A percentile compares a stretch with the other conserved stretches of the same genome.
Evolutionary conservation across 495 filamentous ascomycete genomes (phyloP).

Genomic region (Wilcoxina mikolae): DNA sequence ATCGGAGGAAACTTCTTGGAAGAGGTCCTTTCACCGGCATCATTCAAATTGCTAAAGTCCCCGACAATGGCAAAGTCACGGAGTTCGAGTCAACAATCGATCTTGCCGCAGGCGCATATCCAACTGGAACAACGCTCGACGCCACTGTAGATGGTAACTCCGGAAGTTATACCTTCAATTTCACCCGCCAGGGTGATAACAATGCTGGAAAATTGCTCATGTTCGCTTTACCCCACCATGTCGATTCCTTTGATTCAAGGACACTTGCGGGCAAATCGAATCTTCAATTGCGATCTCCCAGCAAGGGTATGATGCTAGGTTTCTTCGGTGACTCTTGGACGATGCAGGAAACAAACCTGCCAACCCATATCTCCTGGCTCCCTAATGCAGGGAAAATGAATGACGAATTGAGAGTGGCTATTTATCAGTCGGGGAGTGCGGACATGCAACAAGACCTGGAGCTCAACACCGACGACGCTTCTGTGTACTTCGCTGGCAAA

Average conservation of each 20-base stretch:
- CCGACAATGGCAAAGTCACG: conserved; percentile 30
- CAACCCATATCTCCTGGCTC: conserved; percentile 6
- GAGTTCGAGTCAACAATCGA: conserved; percentile 55
- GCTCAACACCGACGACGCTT: conserved; percentile 48
- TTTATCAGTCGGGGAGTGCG: conserved; percentile 40
- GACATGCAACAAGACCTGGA: conserved; percentile 58
- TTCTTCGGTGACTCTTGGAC: conserved; percentile 1
- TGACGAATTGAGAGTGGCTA: conserved; percentile 36
- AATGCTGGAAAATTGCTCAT: conserved; percentile 47
- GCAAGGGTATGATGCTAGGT: conserved; percentile 8
- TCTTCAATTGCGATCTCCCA: conserved; percentile 24
- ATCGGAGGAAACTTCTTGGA: conserved; percentile 30
- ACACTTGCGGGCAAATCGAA: conserved; percentile 43
- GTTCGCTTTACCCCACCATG: conserved; percentile 82
- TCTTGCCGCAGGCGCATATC: conserved; percentile 57
- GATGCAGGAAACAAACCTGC: neutral
- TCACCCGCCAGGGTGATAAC: conserved; percentile 49
- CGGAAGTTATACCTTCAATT: conserved; percentile 60
- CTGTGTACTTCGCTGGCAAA: conserved; percentile 94
- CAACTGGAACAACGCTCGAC: conserved; percentile 44
- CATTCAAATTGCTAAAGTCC: conserved; percentile 64
- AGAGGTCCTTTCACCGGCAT: conserved; percentile 42
- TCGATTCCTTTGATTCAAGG: conserved; percentile 50
- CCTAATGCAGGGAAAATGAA: conserved; percentile 37
- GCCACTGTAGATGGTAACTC: conserved; percentile 43